Evolutionary conservation across 2,329 filamentous ascomycete genomes (phyloP), one percentile per base, ranked within the genome.

Genomic region (Chalara sp.): DNA sequence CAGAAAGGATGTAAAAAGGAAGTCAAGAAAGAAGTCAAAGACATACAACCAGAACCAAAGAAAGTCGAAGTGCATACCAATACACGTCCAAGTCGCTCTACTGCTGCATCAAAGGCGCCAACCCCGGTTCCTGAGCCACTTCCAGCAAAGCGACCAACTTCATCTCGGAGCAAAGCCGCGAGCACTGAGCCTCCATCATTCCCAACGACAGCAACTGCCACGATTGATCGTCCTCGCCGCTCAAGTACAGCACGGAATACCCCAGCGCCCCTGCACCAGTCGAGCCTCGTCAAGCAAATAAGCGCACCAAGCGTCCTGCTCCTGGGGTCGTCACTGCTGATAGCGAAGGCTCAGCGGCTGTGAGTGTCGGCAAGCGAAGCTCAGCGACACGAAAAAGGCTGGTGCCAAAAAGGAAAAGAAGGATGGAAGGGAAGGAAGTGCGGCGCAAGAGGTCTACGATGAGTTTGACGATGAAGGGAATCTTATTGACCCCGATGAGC

Each of bases 401-500:
- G 72, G 74, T 43, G 67, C 69, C 30, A 70, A 71, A 52, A 76
- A 72, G 61, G 60, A 60, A 8, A 61, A 62, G 53, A 63, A 62
- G 49, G 61, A 65, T 49, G 59, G 56, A n/a, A 59, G 57, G n/a
- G 75, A 73, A 63, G 71, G 67, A 60, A 63, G 66, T 46, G 63
- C 61, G 10, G 74, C 74, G 50, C 70, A 73, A 52, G 79, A 80
- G 47, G 63, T 67, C 3, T 71, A 72, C 56, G 75, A 79, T 49
- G 83, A 85, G 62, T 75, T 84, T 48, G 81, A 85, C 56, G 82
- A 86, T 59, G 81, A 86, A 55, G 81, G 81, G 8, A 84, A 84
- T 53, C 69, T 79, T 30, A 86, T 91, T 61, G 86, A 90, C 63
- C 84, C 86, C 0, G 72, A 89, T 50, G 88, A 93, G 71, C 79